Evolutionary conservation across 2,329 filamentous ascomycete species (phyloP).

Genomic region (Paracoccidioides brasiliensis): DNA sequence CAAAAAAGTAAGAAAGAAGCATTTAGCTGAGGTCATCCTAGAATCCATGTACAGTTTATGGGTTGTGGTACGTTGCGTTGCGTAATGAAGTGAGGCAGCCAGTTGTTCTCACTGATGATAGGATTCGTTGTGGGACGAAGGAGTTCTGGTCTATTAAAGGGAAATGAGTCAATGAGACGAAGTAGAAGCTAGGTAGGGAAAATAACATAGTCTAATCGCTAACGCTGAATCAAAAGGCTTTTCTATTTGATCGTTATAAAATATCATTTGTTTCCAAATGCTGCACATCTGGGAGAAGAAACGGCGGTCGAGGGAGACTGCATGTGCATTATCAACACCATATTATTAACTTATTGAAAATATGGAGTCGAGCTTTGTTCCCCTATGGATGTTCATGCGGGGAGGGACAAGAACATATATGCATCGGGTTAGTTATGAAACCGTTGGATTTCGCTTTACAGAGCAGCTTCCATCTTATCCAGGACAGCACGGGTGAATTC

Average conservation of each 20-base stretch:
- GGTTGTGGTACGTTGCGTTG: not conserved
- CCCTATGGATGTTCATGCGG: not conserved
- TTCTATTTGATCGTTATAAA: too few species aligned
- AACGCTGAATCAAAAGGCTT: too few species aligned
- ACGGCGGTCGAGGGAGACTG: not conserved
- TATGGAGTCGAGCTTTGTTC: not conserved
- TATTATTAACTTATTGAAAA: not conserved
- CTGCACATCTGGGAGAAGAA: not conserved
- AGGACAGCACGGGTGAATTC: slow-evolving; percentile 92
- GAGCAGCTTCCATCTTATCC: slow-evolving; percentile 73
- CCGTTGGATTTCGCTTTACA: slow-evolving; percentile 34
- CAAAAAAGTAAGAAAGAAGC: not conserved
- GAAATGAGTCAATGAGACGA: too few species aligned
- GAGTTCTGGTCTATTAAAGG: too few species aligned
- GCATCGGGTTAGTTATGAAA: not conserved
- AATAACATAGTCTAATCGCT: too few species aligned
- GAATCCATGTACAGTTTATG: not conserved
- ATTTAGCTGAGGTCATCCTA: not conserved
- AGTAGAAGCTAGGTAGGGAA: too few species aligned
- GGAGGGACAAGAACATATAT: not conserved
- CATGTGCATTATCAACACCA: not conserved
- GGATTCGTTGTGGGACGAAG: too few species aligned
- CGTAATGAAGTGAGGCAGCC: too few species aligned
- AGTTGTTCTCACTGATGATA: too few species aligned
- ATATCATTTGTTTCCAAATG: too few species aligned